Base-by-base conservation (phyloP, 2,329 filamentous ascomycete species). In the Periconia sp. region DNA sequence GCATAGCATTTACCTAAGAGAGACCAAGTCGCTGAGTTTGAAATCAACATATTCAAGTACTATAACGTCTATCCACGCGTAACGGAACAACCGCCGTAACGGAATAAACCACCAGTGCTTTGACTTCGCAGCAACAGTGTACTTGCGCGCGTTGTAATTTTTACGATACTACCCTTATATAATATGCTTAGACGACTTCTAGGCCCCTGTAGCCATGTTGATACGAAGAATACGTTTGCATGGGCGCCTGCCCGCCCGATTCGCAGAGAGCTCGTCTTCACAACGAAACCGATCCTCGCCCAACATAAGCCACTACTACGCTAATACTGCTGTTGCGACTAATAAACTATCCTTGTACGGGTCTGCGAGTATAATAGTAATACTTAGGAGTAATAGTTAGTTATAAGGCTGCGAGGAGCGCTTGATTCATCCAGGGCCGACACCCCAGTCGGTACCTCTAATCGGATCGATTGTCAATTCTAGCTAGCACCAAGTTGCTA, bases 31-130 rank as follows among this genome's bases (percentile, higher is more conserved):
- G n/a, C n/a, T n/a, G n/a, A n/a, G n/a, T n/a, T n/a, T n/a, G n/a
- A n/a, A n/a, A n/a, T n/a, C n/a, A n/a, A n/a, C n/a, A n/a, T n/a
- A n/a, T n/a, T n/a, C n/a, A n/a, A n/a, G n/a, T n/a, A n/a, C n/a
- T n/a, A n/a, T 36, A 36, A 36, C 34, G 34, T 36, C 8, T 21
- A 36, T 25, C 18, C 18, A 13, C n/a, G n/a, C n/a, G n/a, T n/a
- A n/a, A n/a, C n/a, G n/a, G n/a, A n/a, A n/a, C n/a, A n/a, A n/a
- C n/a, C 17, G 13, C 31, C 21, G 29, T 41, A 41, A 41, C 30
- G 39, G 31, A 41, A 41, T 5, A 41, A 41, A 35, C 21, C 15
- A 35, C 30, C 17, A 21, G 31, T 35, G 35, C 39, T 41, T 41
- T 36, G 17, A 41, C 30, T 41, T 41, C 39, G 39, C 31, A 35